These are phyloP conservation scores for Pseudogymnoascus sp. DNA, from an alignment of 2,329 filamentous ascomycete species.

Conservation along the genomic window DNA sequence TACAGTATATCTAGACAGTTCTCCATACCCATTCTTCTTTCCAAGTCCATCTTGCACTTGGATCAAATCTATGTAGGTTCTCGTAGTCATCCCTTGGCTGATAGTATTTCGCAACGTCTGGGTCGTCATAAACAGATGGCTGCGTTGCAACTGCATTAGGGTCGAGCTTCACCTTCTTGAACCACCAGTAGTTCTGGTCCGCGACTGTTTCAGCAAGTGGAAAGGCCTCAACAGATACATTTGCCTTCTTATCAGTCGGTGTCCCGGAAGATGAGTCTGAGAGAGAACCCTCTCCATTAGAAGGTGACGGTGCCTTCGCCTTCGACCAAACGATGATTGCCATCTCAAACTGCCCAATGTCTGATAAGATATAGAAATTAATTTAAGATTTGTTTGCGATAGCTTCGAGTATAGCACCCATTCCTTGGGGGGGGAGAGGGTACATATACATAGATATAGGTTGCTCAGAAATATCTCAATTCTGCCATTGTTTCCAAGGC, in stretches of 20 bases:
- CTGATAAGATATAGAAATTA: not conserved
- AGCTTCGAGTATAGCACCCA: not conserved
- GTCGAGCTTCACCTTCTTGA: constrained; percentile 16
- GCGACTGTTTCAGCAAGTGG: constrained; percentile 9
- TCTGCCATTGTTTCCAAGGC: not conserved
- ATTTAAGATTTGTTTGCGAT: not conserved
- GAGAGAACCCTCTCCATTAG: not conserved
- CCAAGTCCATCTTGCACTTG: constrained; percentile 32
- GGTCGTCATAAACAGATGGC: constrained; percentile 23
- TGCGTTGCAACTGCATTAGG: constrained; percentile 21
- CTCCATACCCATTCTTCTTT: constrained; percentile 25
- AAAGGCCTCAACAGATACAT: not conserved
- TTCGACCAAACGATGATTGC: not conserved
- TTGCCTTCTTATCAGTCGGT: not conserved
- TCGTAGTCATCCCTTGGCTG: constrained; percentile 29
- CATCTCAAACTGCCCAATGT: not conserved
- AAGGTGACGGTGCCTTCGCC: not conserved
- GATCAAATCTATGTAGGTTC: constrained; percentile 34
- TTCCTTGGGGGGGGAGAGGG: not conserved
- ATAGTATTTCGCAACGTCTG: constrained; percentile 17
- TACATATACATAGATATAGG: not conserved
- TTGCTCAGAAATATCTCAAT: not conserved
- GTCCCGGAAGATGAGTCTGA: not conserved
- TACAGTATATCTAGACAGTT: not conserved
- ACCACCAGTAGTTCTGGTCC: constrained; percentile 21